Evolutionary conservation across 1,139 yeast genomes (phyloP).

Genomic region (Saccharomyces hybrid): DNA sequence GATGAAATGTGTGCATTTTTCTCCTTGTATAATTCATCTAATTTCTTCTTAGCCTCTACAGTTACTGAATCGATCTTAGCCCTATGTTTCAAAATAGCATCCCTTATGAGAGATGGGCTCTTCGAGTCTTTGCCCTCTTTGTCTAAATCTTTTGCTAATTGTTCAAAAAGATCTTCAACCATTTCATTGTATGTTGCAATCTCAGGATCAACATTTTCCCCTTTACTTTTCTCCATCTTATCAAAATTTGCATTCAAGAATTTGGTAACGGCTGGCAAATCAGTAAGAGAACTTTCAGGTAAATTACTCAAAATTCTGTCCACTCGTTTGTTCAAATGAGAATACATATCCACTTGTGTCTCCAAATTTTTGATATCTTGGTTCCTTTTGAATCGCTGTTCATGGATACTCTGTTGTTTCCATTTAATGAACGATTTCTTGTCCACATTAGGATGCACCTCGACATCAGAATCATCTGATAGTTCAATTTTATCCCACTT

Average conservation of each 20-base stretch:
- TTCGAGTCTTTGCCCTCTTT: constrained; percentile 42
- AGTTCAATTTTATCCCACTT: constrained; percentile 96
- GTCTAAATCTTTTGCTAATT: constrained; percentile 51
- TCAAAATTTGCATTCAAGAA: constrained; percentile 48
- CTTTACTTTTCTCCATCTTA: constrained; percentile 44
- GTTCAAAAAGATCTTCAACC: constrained; percentile 82
- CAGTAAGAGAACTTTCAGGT: constrained; percentile 37
- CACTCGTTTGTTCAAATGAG: constrained; percentile 63
- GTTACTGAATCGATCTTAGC: constrained; percentile 60
- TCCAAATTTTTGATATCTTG: constrained; percentile 66
- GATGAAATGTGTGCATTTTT: constrained; percentile 71
- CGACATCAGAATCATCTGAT: constrained; percentile 93
- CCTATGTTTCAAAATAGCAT: constrained; percentile 50
- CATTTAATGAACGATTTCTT: constrained; percentile 85
- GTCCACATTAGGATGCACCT: constrained; percentile 97
- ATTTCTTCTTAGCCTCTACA: constrained; percentile 50
- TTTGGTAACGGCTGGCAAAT: constrained; percentile 36
- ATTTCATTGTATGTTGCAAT: constrained; percentile 84
- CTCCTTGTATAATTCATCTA: constrained; percentile 62
- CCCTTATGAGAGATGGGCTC: constrained; percentile 39
- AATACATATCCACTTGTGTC: constrained; percentile 71
- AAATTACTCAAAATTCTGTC: constrained; percentile 43
- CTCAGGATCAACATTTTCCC: constrained; percentile 51
- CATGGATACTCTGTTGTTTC: constrained; percentile 97
- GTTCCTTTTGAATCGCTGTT: constrained; percentile 76